Conservation (phyloP, 305 asterid species). For the Euphrasia arctica region DNA sequence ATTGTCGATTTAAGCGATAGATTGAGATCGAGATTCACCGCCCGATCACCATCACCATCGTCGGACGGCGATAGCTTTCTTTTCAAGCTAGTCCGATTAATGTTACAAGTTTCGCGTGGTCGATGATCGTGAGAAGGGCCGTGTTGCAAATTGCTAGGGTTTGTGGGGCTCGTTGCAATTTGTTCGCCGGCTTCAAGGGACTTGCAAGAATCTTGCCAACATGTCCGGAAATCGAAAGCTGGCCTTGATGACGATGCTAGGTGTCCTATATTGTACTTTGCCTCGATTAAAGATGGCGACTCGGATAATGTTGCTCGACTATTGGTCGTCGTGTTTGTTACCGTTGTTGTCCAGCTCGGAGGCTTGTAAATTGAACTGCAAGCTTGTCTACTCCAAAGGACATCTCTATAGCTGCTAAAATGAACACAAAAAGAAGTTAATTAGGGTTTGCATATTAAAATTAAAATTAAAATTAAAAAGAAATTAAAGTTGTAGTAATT, state of each 20-base stretch:
- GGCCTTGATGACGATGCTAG: conserved; percentile 24
- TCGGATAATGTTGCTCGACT: conserved; percentile 1
- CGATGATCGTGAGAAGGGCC: conserved; percentile 6
- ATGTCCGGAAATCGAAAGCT: conserved; percentile 28
- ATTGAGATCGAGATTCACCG: conserved; percentile 53
- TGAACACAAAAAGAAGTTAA: not conserved
- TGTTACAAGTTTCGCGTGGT: not conserved
- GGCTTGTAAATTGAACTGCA: conserved; percentile 39
- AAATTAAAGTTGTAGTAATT: conserved; percentile 27
- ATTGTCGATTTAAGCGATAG: conserved; percentile 44
- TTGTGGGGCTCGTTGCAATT: conserved; percentile 28
- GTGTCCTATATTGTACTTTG: not conserved
- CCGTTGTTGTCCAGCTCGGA: conserved; percentile 28
- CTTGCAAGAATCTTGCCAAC: conserved; percentile 31
- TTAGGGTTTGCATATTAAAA: conserved; percentile 15
- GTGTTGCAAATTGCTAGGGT: conserved; percentile 7
- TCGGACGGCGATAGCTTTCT: conserved; percentile 40
- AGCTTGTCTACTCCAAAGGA: conserved; percentile 37
- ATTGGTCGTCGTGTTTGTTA: conserved; percentile 17
- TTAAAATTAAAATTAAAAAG: not conserved
- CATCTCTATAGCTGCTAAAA: conserved; percentile 49
- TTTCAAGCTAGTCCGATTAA: conserved; percentile 23
- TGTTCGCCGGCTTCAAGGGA: conserved; percentile 33
- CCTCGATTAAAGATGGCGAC: not conserved
- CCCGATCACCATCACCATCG: conserved; percentile 8